These are phyloP conservation scores for Neurospora tetrasperma DNA, from an alignment of 495 filamentous ascomycete species.

Conservation along the genomic window DNA sequence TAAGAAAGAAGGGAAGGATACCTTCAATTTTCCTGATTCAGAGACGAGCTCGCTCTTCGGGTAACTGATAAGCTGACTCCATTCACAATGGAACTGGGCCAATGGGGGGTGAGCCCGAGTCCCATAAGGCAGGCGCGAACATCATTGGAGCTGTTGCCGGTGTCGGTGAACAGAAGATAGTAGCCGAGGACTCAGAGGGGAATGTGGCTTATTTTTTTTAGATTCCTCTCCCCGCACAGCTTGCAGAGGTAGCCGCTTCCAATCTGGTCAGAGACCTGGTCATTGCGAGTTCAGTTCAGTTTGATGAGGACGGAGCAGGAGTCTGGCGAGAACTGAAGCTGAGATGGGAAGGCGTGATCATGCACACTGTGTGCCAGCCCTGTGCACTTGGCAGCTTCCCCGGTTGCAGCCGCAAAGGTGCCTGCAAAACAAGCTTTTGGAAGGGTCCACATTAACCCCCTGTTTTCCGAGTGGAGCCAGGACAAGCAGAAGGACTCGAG, in stretches of 20 bases:
- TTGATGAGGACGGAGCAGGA: background rate
- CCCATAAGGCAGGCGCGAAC: background rate
- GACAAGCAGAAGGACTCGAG: background rate
- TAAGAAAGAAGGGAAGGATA: background rate
- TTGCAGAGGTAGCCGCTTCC: background rate
- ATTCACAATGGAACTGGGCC: background rate
- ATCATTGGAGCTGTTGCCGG: background rate
- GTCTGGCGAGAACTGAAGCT: background rate
- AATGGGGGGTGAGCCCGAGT: background rate
- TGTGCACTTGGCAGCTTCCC: background rate
- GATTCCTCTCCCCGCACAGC: background rate
- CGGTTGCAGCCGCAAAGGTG: background rate
- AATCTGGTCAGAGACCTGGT: background rate
- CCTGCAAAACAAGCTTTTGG: background rate
- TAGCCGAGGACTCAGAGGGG: background rate
- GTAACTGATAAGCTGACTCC: background rate
- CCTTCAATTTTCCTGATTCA: background rate
- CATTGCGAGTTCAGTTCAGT: background rate
- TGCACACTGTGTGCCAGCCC: background rate
- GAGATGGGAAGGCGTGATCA: background rate
- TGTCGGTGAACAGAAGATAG: background rate
- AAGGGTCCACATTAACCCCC: background rate
- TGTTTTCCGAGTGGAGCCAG: background rate
- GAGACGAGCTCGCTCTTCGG: background rate
- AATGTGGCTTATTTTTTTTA: background rate